Base-by-base conservation (phyloP, 2,329 filamentous ascomycete genomes). In the Lachnellula subtilissima region DNA sequence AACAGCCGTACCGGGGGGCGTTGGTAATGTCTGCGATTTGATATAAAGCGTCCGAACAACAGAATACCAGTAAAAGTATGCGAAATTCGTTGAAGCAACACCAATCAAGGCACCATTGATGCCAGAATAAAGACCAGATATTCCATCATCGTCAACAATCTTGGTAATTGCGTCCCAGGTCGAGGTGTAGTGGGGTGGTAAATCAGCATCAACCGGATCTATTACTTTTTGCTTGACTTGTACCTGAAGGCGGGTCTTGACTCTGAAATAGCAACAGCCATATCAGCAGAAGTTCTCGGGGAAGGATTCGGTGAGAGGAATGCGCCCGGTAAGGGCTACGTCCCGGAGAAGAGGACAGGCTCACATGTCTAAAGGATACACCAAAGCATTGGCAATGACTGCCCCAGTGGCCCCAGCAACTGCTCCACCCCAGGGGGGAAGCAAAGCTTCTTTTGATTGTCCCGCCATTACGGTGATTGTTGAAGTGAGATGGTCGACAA, bases 21-120 rank as follows among this genome's bases (percentile, higher is more conserved):
- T 82, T 59, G 79, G 72, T 42, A 82, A 76, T 63, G 81, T 82
- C 64, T 75, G 75, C 23, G 78, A 79, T 36, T 78, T 79, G 63
- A 89, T 74, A 72, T 97, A 97, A 19, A 96, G 73, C 15, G 84
- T 84, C 61, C 94, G 85, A 35, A 97, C 90, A 28, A 94, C 76
- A 5, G 91, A 93, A 72, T 97, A 97, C 92, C 93, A 97, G 77
- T 99, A 99, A 72, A 99, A 99, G 76, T 99, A 99, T 67, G 94
- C 94, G 71, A 99, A 99, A 74, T 99, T 99, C 52, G 93, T 97
- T 25, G 92, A 97, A 1, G 91, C 93, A 37, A 99, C 94, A 53
- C 94, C 94, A 51, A 97, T 76, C 17, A 99, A 78, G 4, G 92
- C 85, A 50, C 93, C 92, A 58, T 84, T 81, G 71, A 99, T 92